phyloP scores from a whole-genome alignment of 1,139 yeast genomes.

The Diutina mesorugosa region DNA sequence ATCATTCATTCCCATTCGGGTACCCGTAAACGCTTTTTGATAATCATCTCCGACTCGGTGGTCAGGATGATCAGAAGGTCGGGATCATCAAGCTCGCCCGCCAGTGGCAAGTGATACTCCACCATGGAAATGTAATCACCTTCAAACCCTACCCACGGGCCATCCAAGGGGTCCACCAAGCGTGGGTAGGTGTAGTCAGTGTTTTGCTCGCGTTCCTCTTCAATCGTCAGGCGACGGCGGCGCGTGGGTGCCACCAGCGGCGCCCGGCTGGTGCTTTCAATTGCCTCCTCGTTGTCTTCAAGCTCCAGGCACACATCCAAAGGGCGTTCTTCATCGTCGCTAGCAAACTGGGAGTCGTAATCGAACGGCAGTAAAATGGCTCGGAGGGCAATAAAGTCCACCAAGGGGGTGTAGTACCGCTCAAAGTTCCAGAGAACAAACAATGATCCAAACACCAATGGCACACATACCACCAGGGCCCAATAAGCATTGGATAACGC shows the following conservation, averaged over 20 bases:
- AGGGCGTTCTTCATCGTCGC: background rate
- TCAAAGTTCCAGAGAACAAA: slow-evolving; percentile 72
- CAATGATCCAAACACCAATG: slow-evolving; percentile 59
- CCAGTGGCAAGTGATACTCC: slow-evolving; percentile 9
- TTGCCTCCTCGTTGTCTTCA: background rate
- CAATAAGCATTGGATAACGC: slow-evolving; percentile 39
- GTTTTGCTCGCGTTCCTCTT: slow-evolving; percentile 41
- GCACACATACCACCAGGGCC: slow-evolving; percentile 39
- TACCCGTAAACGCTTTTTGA: background rate
- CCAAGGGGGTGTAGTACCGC: slow-evolving; percentile 65
- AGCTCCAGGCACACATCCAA: background rate
- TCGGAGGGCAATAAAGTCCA: slow-evolving; percentile 76
- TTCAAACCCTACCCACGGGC: slow-evolving; percentile 47
- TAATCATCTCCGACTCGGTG: background rate
- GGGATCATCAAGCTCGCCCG: background rate
- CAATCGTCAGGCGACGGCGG: slow-evolving; percentile 31
- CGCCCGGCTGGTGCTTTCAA: background rate
- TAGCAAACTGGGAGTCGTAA: background rate
- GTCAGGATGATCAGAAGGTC: slow-evolving; percentile 2
- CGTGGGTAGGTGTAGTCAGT: slow-evolving; percentile 40
- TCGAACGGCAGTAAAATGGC: slow-evolving; percentile 25
- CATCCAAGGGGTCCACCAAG: slow-evolving; percentile 33
- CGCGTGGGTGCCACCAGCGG: background rate
- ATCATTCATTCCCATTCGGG: background rate
- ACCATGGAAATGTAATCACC: slow-evolving; percentile 37